A percentile compares a stretch with the other conserved stretches of the same genome.
Evolutionary conservation across 108 stramenopile genomes (phyloP).

Genomic region (Nitzschia putrida): DNA sequence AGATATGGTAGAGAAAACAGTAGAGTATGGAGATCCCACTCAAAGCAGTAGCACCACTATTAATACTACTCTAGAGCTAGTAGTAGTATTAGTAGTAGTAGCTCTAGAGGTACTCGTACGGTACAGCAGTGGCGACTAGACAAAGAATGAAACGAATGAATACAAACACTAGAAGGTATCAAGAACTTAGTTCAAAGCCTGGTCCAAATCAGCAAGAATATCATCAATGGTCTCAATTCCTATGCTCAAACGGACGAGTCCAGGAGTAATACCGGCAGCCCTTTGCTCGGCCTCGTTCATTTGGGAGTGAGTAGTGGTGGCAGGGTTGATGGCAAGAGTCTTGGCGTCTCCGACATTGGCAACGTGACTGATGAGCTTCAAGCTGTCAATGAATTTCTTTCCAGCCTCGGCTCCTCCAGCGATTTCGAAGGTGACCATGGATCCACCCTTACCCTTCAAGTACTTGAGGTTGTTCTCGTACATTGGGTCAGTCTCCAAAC

Average conservation of each 20-base stretch:
- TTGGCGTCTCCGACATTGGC: slow-evolving; percentile 92
- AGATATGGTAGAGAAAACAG: no score
- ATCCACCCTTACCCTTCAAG: slow-evolving; percentile 67
- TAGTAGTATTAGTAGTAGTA: slow-evolving; percentile 1
- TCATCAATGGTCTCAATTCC: slow-evolving; percentile 81
- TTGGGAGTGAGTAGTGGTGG: slow-evolving; percentile 87
- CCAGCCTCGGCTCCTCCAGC: slow-evolving; percentile 50
- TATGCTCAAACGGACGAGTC: slow-evolving; percentile 77
- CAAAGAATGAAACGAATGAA: not conserved
- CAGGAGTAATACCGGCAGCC: slow-evolving; percentile 71
- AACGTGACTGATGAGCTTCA: slow-evolving; percentile 76
- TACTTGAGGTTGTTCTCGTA: slow-evolving; percentile 73
- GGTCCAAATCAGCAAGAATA: slow-evolving; percentile 81
- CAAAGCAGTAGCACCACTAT: no score
- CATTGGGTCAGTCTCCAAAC: slow-evolving; percentile 59
- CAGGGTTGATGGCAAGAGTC: slow-evolving; percentile 86
- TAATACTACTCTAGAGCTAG: not conserved
- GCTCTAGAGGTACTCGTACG: no score
- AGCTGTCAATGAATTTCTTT: slow-evolving; percentile 69
- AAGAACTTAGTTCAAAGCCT: slow-evolving; percentile 55
- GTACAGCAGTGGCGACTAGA: not conserved
- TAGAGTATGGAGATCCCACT: no score
- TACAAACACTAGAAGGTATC: not conserved
- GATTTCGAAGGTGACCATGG: slow-evolving; percentile 82
- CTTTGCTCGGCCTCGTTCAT: slow-evolving; percentile 66